Conservation (phyloP, 2,329 filamentous ascomycete genomes). For the Penicillium sp. region DNA sequence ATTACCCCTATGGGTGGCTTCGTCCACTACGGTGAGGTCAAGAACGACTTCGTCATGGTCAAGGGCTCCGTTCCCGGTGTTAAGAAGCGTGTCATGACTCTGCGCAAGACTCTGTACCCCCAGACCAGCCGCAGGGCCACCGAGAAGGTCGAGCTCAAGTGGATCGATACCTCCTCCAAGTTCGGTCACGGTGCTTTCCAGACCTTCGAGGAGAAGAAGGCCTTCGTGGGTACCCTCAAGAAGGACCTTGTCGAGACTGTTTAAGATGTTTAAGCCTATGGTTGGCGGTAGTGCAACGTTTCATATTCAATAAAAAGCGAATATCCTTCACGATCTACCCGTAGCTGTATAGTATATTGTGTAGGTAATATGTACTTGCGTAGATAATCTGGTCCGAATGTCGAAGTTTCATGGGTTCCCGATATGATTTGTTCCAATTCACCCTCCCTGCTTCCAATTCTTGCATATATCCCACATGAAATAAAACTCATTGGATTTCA, state of each 20-base stretch:
- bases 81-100: constrained; percentile 99
- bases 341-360: constrained; percentile 1
- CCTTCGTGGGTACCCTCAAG: constrained; percentile 98
- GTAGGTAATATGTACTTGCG: not conserved
- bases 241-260: constrained; percentile 71
- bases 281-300: constrained; percentile 38
- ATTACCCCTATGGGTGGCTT: constrained; percentile 99
- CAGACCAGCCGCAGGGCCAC: constrained; percentile 93
- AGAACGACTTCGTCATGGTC: constrained; percentile 97
- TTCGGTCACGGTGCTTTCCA: constrained; percentile 99
- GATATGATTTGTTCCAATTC: too few relatives aligned
- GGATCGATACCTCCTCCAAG: constrained; percentile 99
- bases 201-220: constrained; percentile 95
- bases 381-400: too few relatives aligned
- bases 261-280: constrained; percentile 46
- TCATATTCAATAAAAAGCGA: constrained; percentile 42
- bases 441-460: not conserved
- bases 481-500: too few relatives aligned
- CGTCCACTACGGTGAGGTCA: constrained; percentile 98
- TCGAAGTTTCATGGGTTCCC: too few relatives aligned
- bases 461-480: not conserved
- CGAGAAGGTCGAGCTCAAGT: constrained; percentile 99
- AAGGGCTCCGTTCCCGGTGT: constrained; percentile 97
- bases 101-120: constrained; percentile 97
- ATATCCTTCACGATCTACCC: constrained; percentile 31